Evolutionary conservation across 2,329 filamentous ascomycete genomes (phyloP).

Genomic region (Neonectria sp.): DNA sequence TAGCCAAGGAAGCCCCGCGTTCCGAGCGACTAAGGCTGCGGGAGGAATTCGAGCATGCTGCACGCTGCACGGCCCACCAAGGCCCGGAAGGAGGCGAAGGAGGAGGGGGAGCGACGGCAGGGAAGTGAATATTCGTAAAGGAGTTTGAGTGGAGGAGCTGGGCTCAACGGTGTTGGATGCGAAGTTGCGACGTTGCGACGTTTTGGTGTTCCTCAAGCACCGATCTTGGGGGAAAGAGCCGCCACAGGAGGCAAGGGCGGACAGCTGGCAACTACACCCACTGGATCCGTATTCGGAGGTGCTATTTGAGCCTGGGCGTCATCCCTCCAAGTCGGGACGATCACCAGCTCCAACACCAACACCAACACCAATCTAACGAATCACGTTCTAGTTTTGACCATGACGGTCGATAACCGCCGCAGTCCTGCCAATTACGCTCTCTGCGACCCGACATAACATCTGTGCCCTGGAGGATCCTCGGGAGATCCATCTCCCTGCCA

Average conservation of each 20-base stretch:
- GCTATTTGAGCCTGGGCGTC: neutral
- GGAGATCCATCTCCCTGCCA: conserved; percentile 13
- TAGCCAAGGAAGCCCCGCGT: conserved; percentile 44
- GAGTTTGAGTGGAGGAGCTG: neutral
- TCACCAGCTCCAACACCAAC: neutral
- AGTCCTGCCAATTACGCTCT: neutral
- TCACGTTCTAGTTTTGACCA: neutral
- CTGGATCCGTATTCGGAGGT: neutral
- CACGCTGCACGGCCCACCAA: conserved; percentile 10
- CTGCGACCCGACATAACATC: too few species aligned
- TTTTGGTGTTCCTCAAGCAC: neutral
- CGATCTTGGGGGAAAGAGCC: neutral
- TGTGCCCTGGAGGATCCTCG: conserved; percentile 3
- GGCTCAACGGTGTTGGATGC: neutral
- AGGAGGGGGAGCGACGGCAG: conserved; percentile 4
- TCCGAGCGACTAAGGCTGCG: conserved; percentile 41
- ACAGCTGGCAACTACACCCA: too few species aligned
- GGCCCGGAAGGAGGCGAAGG: neutral
- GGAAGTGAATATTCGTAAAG: neutral
- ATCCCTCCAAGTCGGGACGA: neutral
- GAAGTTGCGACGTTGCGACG: neutral
- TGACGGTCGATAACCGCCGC: neutral
- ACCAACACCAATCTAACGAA: neutral
- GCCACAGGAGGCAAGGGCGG: too few species aligned
- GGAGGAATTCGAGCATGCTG: conserved; percentile 32